phyloP scores from a whole-genome alignment of 305 asterid species.

The Fraxinus sp. region DNA sequence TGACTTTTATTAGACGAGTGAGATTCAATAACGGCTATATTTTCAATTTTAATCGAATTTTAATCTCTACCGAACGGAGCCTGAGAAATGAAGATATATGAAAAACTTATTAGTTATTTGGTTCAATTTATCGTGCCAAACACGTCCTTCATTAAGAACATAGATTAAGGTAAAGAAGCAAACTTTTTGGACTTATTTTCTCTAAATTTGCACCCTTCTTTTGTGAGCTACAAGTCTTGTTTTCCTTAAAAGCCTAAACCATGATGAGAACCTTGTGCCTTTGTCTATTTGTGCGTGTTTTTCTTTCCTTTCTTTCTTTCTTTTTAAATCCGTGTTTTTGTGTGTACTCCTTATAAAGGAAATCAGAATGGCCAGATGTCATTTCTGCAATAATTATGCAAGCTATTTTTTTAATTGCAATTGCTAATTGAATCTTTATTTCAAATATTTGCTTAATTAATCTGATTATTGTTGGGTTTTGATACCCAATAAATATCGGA shows the following conservation, averaged over 20 bases:
- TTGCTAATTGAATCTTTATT: not conserved
- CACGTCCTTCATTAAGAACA: not conserved
- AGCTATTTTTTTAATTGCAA: conserved; percentile 23
- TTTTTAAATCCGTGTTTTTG: not conserved
- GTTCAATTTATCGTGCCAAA: not conserved
- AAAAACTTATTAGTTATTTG: no score
- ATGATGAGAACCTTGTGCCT: conserved; percentile 22
- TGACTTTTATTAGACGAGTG: no score
- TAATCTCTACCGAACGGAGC: no score
- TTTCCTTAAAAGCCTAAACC: conserved; percentile 36
- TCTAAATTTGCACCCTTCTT: conserved; percentile 9
- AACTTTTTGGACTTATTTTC: conserved; percentile 10
- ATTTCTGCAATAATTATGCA: conserved; percentile 31
- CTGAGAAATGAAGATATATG: no score
- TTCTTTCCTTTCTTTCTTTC: conserved; percentile 13
- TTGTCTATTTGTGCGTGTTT: not conserved
- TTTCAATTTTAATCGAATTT: no score
- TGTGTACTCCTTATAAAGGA: not conserved
- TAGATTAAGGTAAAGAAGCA: not conserved
- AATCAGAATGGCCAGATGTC: conserved; percentile 12
- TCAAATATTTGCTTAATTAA: not conserved
- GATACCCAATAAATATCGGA: no score
- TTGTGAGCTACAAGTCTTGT: conserved; percentile 26
- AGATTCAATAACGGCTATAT: no score
- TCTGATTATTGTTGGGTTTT: not conserved